phyloP scores from a whole-genome alignment of 148 eudicot species.

The Persicaria tinctoria region DNA sequence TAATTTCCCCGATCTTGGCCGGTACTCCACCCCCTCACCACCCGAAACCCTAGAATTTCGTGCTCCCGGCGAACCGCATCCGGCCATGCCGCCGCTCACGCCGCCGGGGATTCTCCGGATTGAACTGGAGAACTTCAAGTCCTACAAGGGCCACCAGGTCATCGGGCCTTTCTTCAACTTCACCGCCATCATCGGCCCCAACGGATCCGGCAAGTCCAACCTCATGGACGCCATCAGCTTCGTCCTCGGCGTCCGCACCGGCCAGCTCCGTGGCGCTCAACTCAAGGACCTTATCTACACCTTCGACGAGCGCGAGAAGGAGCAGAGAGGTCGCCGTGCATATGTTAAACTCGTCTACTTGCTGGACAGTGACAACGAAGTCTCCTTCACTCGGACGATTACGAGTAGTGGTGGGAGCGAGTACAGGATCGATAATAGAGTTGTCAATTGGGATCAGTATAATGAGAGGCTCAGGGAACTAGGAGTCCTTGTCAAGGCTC shows the following conservation, averaged over 20 bases:
- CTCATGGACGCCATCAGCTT: slow-evolving; percentile 98
- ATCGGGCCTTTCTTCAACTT: slow-evolving; percentile 90
- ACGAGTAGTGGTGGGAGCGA: slow-evolving; percentile 77
- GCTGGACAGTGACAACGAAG: slow-evolving; percentile 34
- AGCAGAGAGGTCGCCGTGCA: slow-evolving; percentile 68
- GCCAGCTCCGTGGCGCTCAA: slow-evolving; percentile 87
- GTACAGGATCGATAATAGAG: slow-evolving; percentile 65
- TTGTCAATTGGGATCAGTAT: slow-evolving; percentile 83
- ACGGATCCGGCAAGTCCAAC: slow-evolving; percentile 93
- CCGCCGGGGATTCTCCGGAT: slow-evolving; percentile 67
- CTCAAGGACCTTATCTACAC: slow-evolving; percentile 79
- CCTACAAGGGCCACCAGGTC: slow-evolving; percentile 77
- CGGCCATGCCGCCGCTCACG: slow-evolving; percentile 39
- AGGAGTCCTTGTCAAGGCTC: slow-evolving; percentile 85
- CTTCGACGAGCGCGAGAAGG: slow-evolving; percentile 58
- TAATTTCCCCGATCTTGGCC: not conserved
- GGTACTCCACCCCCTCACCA: not conserved
- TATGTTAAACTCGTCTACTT: slow-evolving; percentile 66
- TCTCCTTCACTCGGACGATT: slow-evolving; percentile 60
- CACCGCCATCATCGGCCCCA: slow-evolving; percentile 98
- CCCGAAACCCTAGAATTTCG: slow-evolving; percentile 24
- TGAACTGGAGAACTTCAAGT: slow-evolving; percentile 89
- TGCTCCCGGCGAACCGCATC: not conserved
- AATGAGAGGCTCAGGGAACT: slow-evolving; percentile 51
- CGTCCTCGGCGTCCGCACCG: slow-evolving; percentile 83